Conservation (phyloP, 148 eudicot species). For the Heliamphora exappendiculata region DNA sequence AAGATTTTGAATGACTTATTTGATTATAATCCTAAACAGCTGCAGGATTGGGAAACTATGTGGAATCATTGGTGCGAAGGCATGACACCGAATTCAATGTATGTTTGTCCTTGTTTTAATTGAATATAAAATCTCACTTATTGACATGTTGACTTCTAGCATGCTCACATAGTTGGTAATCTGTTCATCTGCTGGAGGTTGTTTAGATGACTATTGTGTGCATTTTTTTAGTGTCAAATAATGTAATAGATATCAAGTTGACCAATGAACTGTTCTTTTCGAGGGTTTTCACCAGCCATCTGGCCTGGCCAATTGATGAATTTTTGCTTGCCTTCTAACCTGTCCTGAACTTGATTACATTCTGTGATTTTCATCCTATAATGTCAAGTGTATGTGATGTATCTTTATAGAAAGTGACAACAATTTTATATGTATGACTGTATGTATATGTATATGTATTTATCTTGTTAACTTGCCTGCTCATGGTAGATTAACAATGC, state of each 20-base stretch:
- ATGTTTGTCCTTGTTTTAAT: slow-evolving; percentile 17
- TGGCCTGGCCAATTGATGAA: neutral
- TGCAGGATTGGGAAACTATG: slow-evolving; percentile 97
- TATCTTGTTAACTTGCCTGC: neutral
- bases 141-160: neutral
- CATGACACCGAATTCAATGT: slow-evolving; percentile 91
- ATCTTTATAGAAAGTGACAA: no score
- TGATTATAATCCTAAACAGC: slow-evolving; percentile 44
- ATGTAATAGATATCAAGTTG: neutral
- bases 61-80: slow-evolving; percentile 86
- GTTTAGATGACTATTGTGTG: neutral
- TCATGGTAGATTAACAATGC: neutral
- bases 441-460: neutral
- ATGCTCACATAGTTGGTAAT: neutral
- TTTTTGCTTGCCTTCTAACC: neutral
- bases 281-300: neutral
- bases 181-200: neutral
- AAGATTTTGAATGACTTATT: slow-evolving; percentile 11
- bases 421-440: no score
- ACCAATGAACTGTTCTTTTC: neutral
- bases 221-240: neutral
- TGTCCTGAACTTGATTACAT: neutral
- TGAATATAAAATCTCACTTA: neutral
- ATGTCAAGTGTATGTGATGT: neutral
- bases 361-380: neutral